Base-by-base conservation (phyloP, 495 filamentous ascomycete genomes). In the Xylaria castorea region DNA sequence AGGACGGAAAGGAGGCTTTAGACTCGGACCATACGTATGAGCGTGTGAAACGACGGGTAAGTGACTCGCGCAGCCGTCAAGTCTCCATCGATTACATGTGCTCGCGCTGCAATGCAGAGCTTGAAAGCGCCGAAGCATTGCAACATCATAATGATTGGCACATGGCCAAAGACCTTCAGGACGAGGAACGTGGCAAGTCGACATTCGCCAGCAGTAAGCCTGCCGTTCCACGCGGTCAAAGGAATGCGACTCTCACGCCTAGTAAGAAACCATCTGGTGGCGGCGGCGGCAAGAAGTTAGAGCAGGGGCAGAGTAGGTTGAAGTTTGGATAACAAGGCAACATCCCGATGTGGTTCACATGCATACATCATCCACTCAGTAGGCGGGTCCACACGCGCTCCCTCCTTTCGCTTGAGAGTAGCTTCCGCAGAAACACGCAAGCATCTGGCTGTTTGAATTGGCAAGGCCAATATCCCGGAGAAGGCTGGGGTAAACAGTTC, bases 131-230 rank as follows among this genome's bases (percentile, higher is more conserved):
- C n/a, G 77, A 83, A 73, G 87, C 89, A 44, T 84, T 90, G 76
- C 87, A 89, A 66, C 94, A 92, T 83, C 96, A 99, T 78, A 86
- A 93, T 51, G 96, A 99, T 79, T 99, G 94, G 93, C 96, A 99
- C 83, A 93, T 97, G 81, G 96, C 96, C 51, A 94, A 92, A 84
- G 90, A 93, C 75, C 86, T 98, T 36, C 91, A 92, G 74, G 87
- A 89, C 8, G 86, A 94, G 73, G 82, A 85, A 81, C 82, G 82
- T 82, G 83, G 79, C 81, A 83, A 38, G 57, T 77, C 76, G 63
- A 75, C 80, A 84, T 83, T 85, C 76, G 83, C 77, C 68, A 78
- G 74, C 67, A 76, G 76, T 74, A 77, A 76, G 44, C 79, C 72
- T 73, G 76, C 73, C 63, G 73, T 75, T 75, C 69, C 72, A 76